These are phyloP conservation scores for Mycosphaerelloides madeirae DNA, from an alignment of 2,329 filamentous ascomycete species.

Conservation along the genomic window DNA sequence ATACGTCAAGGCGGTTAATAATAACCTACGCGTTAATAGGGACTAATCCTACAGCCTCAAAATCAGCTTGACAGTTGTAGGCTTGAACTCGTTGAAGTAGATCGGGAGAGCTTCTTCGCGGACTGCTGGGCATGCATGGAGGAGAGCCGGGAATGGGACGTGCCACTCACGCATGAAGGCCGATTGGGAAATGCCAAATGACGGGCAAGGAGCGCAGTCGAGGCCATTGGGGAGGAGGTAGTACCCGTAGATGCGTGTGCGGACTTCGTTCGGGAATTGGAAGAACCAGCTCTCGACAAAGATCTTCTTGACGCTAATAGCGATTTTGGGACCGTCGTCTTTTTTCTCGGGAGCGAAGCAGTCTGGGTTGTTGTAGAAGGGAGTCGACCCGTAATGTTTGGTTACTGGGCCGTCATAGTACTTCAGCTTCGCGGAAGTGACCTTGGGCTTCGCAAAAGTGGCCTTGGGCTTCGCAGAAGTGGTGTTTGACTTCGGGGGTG, in stretches of 20 bases:
- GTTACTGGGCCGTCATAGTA: not conserved
- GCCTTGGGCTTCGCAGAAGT: too few species aligned
- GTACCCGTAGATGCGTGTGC: constrained; percentile 3
- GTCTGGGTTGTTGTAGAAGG: too few species aligned
- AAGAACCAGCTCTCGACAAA: not conserved
- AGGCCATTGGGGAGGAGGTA: constrained; percentile 5
- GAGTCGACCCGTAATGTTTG: not conserved
- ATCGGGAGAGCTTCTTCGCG: constrained; percentile 3
- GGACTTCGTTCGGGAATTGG: not conserved
- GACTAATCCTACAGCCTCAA: too few species aligned
- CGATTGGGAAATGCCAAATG: not conserved
- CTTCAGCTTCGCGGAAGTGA: not conserved
- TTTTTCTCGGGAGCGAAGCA: not conserved
- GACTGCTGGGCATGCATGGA: not conserved
- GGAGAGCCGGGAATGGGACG: not conserved
- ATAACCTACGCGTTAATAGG: too few species aligned
- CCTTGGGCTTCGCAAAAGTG: too few species aligned
- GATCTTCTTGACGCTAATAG: not conserved
- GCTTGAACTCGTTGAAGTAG: constrained; percentile 4
- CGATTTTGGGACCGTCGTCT: not conserved
- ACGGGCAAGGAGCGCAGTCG: constrained; percentile 2
- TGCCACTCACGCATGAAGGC: not conserved
- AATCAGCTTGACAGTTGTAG: too few species aligned
- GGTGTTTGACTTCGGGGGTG: not conserved
- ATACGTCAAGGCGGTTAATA: too few species aligned